These are phyloP conservation scores for Mikania micrantha DNA, from an alignment of 129 eudicot species.

Conservation along the genomic window DNA sequence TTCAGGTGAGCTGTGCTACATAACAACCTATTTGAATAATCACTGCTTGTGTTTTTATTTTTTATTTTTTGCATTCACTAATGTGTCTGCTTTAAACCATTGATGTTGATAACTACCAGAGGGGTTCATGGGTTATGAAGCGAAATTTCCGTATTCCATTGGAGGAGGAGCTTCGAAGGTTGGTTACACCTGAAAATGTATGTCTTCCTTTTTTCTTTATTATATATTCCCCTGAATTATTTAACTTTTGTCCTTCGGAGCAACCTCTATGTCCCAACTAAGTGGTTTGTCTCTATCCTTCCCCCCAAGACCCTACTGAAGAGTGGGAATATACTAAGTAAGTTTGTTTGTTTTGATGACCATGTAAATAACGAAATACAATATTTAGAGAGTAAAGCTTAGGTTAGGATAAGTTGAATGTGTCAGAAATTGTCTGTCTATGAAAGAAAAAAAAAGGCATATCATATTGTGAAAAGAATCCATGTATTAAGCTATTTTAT, in stretches of 20 bases:
- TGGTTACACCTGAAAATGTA: constrained; percentile 94
- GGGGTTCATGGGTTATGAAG: constrained; percentile 83
- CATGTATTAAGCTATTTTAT: neutral
- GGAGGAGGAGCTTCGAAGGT: constrained; percentile 87
- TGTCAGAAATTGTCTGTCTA: neutral
- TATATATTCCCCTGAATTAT: neutral
- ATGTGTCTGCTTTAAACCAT: neutral
- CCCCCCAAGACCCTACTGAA: too few relatives aligned
- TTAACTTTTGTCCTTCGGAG: neutral
- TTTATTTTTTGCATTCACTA: constrained; percentile 5
- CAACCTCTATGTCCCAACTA: too few relatives aligned
- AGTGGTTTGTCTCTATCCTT: too few relatives aligned
- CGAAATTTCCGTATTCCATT: constrained; percentile 72
- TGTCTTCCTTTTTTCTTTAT: constrained; percentile 23
- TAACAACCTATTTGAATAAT: neutral
- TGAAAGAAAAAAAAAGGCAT: neutral
- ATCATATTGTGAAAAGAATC: neutral
- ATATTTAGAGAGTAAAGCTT: neutral
- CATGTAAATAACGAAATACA: neutral
- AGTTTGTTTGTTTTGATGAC: too few relatives aligned
- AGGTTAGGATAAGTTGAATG: neutral
- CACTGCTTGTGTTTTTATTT: too few relatives aligned
- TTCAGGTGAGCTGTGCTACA: constrained; percentile 50
- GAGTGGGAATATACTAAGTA: too few relatives aligned
- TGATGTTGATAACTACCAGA: constrained; percentile 36